phyloP scores from a whole-genome alignment of 768 basidiomycete genomes.

The Tylopilus plumbeoviolaceoides region DNA sequence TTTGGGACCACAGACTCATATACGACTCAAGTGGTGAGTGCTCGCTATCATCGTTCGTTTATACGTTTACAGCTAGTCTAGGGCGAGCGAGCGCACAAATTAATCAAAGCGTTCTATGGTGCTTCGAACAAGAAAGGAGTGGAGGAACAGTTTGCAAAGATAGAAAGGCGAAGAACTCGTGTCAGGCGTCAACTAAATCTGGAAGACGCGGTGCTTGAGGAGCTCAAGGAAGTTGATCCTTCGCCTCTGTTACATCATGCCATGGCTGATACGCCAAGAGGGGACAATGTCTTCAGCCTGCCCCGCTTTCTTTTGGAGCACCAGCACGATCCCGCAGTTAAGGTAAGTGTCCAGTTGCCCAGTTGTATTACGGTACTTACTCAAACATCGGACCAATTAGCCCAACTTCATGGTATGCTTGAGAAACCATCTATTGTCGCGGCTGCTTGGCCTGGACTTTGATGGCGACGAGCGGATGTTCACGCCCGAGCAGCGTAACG shows the following conservation, averaged over 20 bases:
- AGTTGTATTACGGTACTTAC: no score
- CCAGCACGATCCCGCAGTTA: constrained; percentile 11
- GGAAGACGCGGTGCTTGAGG: background rate
- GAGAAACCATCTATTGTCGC: background rate
- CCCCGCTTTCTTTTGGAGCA: background rate
- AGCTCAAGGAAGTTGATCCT: background rate
- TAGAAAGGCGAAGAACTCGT: constrained; percentile 7
- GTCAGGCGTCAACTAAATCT: background rate
- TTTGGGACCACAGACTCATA: background rate
- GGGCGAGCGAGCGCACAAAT: background rate
- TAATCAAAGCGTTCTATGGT: constrained; percentile 26
- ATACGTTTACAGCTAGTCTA: background rate
- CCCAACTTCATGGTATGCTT: background rate
- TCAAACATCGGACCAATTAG: no score
- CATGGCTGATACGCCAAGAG: background rate
- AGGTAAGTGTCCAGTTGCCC: background rate
- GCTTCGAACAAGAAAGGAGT: constrained; percentile 19
- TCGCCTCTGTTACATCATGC: background rate
- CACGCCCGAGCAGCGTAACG: constrained; percentile 3
- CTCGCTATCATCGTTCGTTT: background rate
- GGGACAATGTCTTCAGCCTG: background rate
- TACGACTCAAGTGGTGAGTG: background rate
- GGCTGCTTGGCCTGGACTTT: background rate
- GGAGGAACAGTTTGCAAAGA: constrained; percentile 1
- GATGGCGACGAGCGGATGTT: constrained; percentile 8